Evolutionary conservation across 441 rosid species (phyloP).

Genomic region (Aleurites moluccanus): DNA sequence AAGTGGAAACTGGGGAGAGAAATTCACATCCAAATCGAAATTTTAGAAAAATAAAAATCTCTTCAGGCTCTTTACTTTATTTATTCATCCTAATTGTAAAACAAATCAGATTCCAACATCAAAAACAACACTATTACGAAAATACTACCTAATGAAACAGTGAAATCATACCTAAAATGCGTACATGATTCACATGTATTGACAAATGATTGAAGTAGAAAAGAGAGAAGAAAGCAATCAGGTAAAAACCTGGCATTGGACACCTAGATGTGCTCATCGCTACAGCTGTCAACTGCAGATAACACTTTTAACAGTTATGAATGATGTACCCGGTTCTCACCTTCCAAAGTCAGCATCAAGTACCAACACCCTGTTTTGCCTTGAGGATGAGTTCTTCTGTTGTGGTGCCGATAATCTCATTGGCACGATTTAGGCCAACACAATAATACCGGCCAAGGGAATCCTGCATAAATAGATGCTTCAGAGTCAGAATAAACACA

Average conservation of each 20-base stretch:
- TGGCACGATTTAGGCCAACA: slow-evolving; percentile 81
- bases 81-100: too few relatives aligned
- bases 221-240: not conserved
- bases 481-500: slow-evolving; percentile 12
- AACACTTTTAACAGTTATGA: not conserved
- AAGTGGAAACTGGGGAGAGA: too few relatives aligned
- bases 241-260: not conserved
- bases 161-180: not conserved
- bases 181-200: slow-evolving; percentile 9
- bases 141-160: too few relatives aligned
- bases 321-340: not conserved
- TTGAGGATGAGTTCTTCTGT: slow-evolving; percentile 94
- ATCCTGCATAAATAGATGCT: slow-evolving; percentile 47
- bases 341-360: slow-evolving; percentile 21
- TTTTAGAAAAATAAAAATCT: too few relatives aligned
- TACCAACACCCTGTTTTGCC: slow-evolving; percentile 55
- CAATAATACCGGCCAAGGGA: slow-evolving; percentile 71
- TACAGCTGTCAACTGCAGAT: not conserved
- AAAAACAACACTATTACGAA: too few relatives aligned
- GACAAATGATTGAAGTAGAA: not conserved
- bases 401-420: slow-evolving; percentile 91
- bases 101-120: not conserved
- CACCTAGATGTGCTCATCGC: not conserved
- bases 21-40: too few relatives aligned
- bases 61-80: too few relatives aligned